Percentiles rank a stretch among this genome's conserved stretches.
Conservation (phyloP, 306 rosid genomes). For the Prunus salicina region DNA sequence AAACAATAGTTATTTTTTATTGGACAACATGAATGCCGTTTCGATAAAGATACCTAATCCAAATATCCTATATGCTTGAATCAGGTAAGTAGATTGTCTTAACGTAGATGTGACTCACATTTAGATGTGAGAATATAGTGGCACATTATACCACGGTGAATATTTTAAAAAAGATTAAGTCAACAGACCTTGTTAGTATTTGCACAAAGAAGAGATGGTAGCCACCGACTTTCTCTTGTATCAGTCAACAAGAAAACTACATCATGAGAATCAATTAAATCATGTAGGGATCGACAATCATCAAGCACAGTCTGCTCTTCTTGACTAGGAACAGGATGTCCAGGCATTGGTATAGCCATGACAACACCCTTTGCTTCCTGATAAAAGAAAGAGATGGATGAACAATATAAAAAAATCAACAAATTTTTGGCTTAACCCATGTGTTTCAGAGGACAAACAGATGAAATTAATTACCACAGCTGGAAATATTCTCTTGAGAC, state of each 20-base stretch:
- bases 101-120: slow-evolving; percentile 20
- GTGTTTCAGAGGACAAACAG: slow-evolving; percentile 3
- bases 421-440: neutral
- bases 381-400: slow-evolving; percentile 10
- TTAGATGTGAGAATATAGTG: slow-evolving; percentile 8
- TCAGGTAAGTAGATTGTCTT: slow-evolving; percentile 12
- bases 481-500: slow-evolving; percentile 80
- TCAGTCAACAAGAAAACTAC: slow-evolving; percentile 87
- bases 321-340: slow-evolving; percentile 76
- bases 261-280: slow-evolving; percentile 82
- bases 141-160: neutral
- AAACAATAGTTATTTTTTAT: neutral
- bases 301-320: slow-evolving; percentile 60
- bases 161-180: slow-evolving; percentile 7
- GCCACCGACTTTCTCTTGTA: slow-evolving; percentile 99
- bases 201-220: slow-evolving; percentile 93
- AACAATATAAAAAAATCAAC: slow-evolving; percentile 14
- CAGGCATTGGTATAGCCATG: slow-evolving; percentile 97
- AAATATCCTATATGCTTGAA: slow-evolving; percentile 8
- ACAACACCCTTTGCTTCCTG: slow-evolving; percentile 92
- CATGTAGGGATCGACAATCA: slow-evolving; percentile 64
- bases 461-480: slow-evolving; percentile 68
- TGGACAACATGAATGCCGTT: neutral
- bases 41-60: neutral
- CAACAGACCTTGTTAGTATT: slow-evolving; percentile 69